These are phyloP conservation scores for Lecanicillium sp. DNA, from an alignment of 2,329 filamentous ascomycete genomes.

Conservation along the genomic window DNA sequence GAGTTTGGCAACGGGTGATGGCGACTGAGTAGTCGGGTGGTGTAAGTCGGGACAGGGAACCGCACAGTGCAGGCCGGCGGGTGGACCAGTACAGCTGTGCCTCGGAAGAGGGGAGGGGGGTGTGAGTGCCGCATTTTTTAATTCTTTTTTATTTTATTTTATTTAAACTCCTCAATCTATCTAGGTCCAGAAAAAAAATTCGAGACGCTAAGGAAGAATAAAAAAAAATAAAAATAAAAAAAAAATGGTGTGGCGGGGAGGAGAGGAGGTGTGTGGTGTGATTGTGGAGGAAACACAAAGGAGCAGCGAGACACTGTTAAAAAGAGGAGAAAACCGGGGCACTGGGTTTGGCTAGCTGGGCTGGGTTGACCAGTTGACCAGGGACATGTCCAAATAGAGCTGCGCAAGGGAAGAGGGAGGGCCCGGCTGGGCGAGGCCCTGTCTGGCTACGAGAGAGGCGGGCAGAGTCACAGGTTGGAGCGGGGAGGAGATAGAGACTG, in stretches of 20 bases:
- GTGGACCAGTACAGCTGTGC: conserved; percentile 1
- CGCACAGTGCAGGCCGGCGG: neutral
- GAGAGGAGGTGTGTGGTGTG: neutral
- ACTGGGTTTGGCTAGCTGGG: neutral
- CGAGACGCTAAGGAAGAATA: too few relatives aligned
- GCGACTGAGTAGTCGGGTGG: neutral
- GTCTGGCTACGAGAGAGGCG: too few relatives aligned
- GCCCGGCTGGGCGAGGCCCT: too few relatives aligned
- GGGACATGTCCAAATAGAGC: neutral
- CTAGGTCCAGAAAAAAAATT: neutral
- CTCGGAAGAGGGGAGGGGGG: conserved; percentile 1
- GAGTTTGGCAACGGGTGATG: too few relatives aligned
- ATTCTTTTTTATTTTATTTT: neutral
- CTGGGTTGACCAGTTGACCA: too few relatives aligned
- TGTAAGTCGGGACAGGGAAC: conserved; percentile 10
- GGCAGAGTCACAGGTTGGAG: too few relatives aligned
- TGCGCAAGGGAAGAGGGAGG: neutral
- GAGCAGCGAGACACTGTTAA: neutral
- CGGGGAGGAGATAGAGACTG: too few relatives aligned
- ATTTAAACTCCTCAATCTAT: neutral
- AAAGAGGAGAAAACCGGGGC: conserved; percentile 1
- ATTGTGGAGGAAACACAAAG: neutral
- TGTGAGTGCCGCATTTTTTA: neutral
- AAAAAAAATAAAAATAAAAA: neutral
- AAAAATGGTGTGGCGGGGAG: neutral